Evolutionary conservation across 805 yeast genomes (phyloP), one percentile per base, ranked within the genome.

Genomic region (Ogataea nonfermentans): DNA sequence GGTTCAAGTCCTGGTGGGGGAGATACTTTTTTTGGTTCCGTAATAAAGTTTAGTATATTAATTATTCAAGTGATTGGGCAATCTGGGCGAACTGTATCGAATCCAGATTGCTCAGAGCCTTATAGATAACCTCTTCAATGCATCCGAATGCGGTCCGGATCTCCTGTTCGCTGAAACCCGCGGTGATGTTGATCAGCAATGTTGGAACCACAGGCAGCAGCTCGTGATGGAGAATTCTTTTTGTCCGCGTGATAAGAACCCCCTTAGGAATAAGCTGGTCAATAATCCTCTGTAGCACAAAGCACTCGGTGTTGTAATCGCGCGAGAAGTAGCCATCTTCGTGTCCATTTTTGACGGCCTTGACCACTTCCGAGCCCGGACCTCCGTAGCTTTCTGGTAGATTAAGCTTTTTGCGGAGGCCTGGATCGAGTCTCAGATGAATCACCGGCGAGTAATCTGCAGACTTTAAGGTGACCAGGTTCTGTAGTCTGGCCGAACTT

Each of bases 141-240:
- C 62, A 60, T 11, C 55, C 56, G 33, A 69, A 73, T 7, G 78
- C 73, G 13, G 57, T 50, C 37, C 55, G 60, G 28, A 78, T 46
- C 41, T 81, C 84, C 11, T 59, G 52, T 27, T 58, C 62, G 11
- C 67, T 57, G 52, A 79, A 63, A 4, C 68, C 73, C 8, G 73
- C 66, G 41, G 74, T 76, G 27, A 77, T 55, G 46, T 68, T 65
- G 16, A 84, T 53, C 40, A 75, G 68, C 49, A 84, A 62, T 43
- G 79, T 76, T 31, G 87, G 87, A 34, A 76, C 71, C 29, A 80
- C 62, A 8, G 93, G 88, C 44, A 84, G 68, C 36, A 79, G 65
- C 57, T 89, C 97, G 56, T 82, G 95, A 49, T 76, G 80, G 39
- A 81, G 67, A 9, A 88, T 72, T 53, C 95, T 78, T 27, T 79